Percentiles rank a stretch among this genome's conserved stretches.
Conservation (phyloP, 2,329 filamentous ascomycete genomes). For the Colletotrichum nymphaeae region DNA sequence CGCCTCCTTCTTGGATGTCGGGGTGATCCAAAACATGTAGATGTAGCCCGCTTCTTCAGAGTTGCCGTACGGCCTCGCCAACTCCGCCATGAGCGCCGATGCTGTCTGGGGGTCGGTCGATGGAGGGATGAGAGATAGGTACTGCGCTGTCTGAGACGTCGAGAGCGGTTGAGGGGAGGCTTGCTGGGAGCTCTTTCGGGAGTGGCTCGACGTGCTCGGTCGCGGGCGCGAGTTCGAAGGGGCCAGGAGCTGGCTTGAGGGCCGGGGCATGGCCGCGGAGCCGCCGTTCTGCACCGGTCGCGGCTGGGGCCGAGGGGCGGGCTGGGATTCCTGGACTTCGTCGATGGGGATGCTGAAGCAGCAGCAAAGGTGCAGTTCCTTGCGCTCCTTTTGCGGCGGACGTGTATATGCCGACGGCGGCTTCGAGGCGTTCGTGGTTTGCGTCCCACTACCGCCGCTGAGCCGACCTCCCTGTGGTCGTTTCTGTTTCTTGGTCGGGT, state of each 20-base stretch:
- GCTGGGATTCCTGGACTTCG: conserved; percentile 47
- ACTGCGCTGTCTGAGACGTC: conserved; percentile 52
- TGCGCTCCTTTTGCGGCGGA: conserved; percentile 45
- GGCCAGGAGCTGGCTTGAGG: conserved; percentile 34
- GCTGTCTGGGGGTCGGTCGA: conserved; percentile 74
- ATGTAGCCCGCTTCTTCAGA: conserved; percentile 90
- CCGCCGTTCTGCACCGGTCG: conserved; percentile 53
- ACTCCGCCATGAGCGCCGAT: conserved; percentile 78
- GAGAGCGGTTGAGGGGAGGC: conserved; percentile 44
- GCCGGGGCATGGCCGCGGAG: conserved; percentile 28
- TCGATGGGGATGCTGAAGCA: conserved; percentile 64
- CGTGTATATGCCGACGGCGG: conserved; percentile 21
- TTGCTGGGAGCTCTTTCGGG: conserved; percentile 43
- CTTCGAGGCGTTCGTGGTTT: conserved; percentile 26
- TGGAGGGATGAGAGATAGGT: conserved; percentile 77
- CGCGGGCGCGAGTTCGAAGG: conserved; percentile 36
- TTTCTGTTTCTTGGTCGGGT: conserved; percentile 52
- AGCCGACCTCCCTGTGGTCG: conserved; percentile 39
- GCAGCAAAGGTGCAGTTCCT: conserved; percentile 56
- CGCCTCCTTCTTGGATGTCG: conserved; percentile 65
- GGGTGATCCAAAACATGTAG: conserved; percentile 98
- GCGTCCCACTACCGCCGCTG: conserved; percentile 33
- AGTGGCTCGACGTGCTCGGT: conserved; percentile 39
- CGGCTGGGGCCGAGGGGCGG: conserved; percentile 57
- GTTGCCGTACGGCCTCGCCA: conserved; percentile 74